These are phyloP conservation scores for Fraxinus ornus DNA, from an alignment of 305 asterid species.

Conservation along the genomic window DNA sequence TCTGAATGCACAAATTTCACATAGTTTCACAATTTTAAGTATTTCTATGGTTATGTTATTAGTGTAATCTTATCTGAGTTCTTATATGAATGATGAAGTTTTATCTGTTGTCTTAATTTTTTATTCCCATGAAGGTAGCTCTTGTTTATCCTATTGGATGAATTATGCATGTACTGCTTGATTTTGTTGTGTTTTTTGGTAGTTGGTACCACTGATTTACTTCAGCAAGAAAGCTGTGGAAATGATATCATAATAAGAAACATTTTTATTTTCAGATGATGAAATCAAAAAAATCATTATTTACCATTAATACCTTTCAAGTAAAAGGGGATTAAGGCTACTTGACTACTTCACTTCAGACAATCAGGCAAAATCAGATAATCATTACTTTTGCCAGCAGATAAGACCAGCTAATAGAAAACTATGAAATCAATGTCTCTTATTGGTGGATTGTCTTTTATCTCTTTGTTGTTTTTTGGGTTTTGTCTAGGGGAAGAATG, in stretches of 20 bases:
- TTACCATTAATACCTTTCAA: background rate
- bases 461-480: background rate
- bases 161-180: background rate
- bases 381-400: background rate
- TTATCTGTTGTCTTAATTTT: background rate
- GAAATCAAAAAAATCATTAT: background rate
- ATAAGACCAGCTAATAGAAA: background rate
- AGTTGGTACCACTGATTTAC: background rate
- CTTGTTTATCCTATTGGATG: background rate
- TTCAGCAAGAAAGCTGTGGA: background rate
- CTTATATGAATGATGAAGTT: background rate
- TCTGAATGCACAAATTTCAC: slow-evolving; percentile 3
- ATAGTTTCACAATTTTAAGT: background rate
- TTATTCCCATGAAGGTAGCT: background rate
- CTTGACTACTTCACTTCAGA: background rate
- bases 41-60: background rate
- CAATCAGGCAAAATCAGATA: background rate
- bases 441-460: background rate
- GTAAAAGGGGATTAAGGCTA: background rate
- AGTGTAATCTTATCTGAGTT: background rate
- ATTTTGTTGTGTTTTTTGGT: background rate
- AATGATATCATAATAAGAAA: background rate
- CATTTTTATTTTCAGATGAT: background rate
- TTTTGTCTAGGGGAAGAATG: background rate
- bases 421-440: background rate